Evolutionary conservation across 768 basidiomycete species (phyloP).

Genomic region (Termitomyces sp.): DNA sequence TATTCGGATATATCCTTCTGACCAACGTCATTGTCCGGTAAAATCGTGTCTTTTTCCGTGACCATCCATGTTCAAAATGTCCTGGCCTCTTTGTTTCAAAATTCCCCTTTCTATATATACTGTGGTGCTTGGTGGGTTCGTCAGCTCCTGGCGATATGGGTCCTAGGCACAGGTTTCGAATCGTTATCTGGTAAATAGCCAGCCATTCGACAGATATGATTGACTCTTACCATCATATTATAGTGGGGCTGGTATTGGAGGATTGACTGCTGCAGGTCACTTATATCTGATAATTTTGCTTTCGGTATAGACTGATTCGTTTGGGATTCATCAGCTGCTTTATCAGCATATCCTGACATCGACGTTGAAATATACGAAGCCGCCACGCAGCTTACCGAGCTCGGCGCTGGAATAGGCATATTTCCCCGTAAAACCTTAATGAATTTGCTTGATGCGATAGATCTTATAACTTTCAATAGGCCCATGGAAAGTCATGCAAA

Average conservation of each 20-base stretch:
- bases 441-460: neutral
- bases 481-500: constrained; percentile 45
- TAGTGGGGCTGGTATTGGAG: constrained; percentile 54
- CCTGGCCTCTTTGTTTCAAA: constrained; percentile 19
- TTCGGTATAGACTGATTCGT: constrained; percentile 9
- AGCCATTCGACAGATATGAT: constrained; percentile 10
- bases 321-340: constrained; percentile 27
- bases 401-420: constrained; percentile 63
- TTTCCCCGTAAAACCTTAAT: constrained; percentile 39
- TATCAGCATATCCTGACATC: constrained; percentile 49
- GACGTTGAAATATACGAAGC: constrained; percentile 57
- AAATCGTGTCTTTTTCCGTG: constrained; percentile 39
- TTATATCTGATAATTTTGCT: neutral
- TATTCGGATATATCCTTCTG: constrained; percentile 30
- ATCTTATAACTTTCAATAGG: constrained; percentile 25
- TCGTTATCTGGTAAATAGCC: constrained; percentile 50
- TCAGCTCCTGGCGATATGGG: constrained; percentile 20
- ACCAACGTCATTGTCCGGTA: constrained; percentile 35
- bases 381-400: constrained; percentile 44
- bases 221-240: constrained; percentile 15
- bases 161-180: constrained; percentile 37
- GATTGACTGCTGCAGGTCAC: constrained; percentile 40
- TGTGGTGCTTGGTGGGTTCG: neutral
- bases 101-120: constrained; percentile 9
- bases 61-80: constrained; percentile 34